Conservation (phyloP, 345 rosid genomes). For the Citrus unshiu region DNA sequence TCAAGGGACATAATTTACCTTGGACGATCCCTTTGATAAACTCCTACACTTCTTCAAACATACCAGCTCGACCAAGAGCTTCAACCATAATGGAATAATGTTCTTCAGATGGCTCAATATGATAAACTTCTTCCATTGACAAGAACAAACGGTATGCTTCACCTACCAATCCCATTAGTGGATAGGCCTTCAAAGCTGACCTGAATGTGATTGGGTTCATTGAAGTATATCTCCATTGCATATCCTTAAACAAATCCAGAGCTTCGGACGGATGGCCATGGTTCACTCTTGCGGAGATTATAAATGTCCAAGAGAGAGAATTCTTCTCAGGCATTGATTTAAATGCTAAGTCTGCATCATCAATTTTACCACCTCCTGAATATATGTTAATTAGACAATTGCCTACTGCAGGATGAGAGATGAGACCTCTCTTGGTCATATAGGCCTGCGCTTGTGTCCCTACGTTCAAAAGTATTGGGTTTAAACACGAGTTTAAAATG, state of each 20-base stretch:
- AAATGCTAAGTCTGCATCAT: slow-evolving; percentile 16
- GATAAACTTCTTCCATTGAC: slow-evolving; percentile 19
- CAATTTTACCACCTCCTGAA: slow-evolving; percentile 16
- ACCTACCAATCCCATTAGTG: slow-evolving; percentile 14
- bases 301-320: slow-evolving; percentile 20
- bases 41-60: slow-evolving; percentile 19
- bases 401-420: slow-evolving; percentile 16
- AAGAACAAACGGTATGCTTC: slow-evolving; percentile 16
- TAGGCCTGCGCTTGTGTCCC: slow-evolving; percentile 28
- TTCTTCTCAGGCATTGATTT: slow-evolving; percentile 16
- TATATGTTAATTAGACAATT: slow-evolving; percentile 17
- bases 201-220: slow-evolving; percentile 14
- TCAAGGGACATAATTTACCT: slow-evolving; percentile 9
- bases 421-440: slow-evolving; percentile 24
- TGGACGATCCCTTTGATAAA: slow-evolving; percentile 13
- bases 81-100: slow-evolving; percentile 24
- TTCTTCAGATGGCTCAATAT: slow-evolving; percentile 20
- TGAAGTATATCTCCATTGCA: slow-evolving; percentile 14
- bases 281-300: slow-evolving; percentile 22
- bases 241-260: slow-evolving; percentile 14
- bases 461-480: slow-evolving; percentile 15
- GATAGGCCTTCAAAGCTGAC: slow-evolving; percentile 22
- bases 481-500: slow-evolving; percentile 15
- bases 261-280: slow-evolving; percentile 27
- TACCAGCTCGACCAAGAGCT: slow-evolving; percentile 22